Conservation (phyloP, 257 asterid genomes). For the Solanum bulbocastanum region DNA sequence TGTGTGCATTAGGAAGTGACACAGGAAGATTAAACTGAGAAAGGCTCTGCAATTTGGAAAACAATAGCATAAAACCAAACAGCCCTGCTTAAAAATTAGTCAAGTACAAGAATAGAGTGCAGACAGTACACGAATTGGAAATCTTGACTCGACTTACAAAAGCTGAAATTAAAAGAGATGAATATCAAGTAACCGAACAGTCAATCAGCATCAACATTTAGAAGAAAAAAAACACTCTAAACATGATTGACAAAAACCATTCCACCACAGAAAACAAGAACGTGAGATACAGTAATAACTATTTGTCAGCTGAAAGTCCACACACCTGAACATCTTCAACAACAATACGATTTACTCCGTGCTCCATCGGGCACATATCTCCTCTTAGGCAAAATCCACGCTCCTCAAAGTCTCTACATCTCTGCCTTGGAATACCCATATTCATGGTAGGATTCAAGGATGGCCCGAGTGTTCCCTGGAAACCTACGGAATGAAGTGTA, state of each 20-base stretch:
- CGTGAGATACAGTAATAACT: background rate
- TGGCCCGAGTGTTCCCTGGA: constrained; percentile 65
- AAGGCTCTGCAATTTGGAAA: constrained; percentile 29
- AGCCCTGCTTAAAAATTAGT: background rate
- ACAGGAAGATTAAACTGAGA: constrained; percentile 36
- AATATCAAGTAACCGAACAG: background rate
- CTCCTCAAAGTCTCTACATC: constrained; percentile 98
- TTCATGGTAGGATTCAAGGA: constrained; percentile 45
- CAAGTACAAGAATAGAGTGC: background rate
- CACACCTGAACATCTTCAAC: constrained; percentile 96
- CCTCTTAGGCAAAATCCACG: constrained; percentile 99
- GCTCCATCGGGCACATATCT: constrained; percentile 98
- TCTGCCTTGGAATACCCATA: constrained; percentile 43
- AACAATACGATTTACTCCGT: constrained; percentile 92
- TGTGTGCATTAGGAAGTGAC: constrained; percentile 25
- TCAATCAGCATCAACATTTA: background rate
- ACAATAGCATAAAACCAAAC: background rate
- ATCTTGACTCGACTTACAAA: background rate
- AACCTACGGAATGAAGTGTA: constrained; percentile 54
- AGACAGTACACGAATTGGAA: background rate
- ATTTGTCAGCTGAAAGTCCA: background rate
- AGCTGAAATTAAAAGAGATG: background rate
- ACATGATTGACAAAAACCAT: background rate
- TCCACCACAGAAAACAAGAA: background rate
- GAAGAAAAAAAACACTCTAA: background rate